A percentile compares a stretch with the other conserved stretches of the same genome.
phyloP scores from a whole-genome alignment of 2,329 filamentous ascomycete genomes.

The Phaeosphaeriaceae sp. region DNA sequence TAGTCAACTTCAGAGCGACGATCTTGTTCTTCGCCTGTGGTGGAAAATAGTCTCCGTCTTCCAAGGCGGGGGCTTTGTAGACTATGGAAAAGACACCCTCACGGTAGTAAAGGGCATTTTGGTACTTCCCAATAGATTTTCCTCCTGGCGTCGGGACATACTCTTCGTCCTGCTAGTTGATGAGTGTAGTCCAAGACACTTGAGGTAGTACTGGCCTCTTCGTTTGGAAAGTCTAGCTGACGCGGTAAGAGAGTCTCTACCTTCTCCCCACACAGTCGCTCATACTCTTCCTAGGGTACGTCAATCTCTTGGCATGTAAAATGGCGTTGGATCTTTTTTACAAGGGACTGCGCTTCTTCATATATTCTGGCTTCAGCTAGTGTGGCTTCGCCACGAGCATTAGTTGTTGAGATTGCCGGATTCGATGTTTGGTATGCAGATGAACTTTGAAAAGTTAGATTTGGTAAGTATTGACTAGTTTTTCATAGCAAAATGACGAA shows the following conservation, averaged over 20 bases:
- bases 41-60: constrained; percentile 41
- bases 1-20: constrained; percentile 85
- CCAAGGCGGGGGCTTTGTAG: constrained; percentile 67
- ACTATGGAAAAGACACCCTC: constrained; percentile 83
- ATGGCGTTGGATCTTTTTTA: constrained; percentile 44
- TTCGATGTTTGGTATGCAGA: constrained; percentile 56
- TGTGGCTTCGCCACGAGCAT: constrained; percentile 66
- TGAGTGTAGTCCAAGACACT: neutral
- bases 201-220: constrained; percentile 22
- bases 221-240: constrained; percentile 31
- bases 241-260: constrained; percentile 23
- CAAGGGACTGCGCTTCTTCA: constrained; percentile 62
- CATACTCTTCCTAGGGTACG: constrained; percentile 42
- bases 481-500: neutral
- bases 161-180: constrained; percentile 31
- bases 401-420: constrained; percentile 53
- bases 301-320: constrained; percentile 15
- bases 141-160: constrained; percentile 43
- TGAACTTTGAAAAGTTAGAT: constrained; percentile 47
- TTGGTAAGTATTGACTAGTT: neutral
- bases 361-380: constrained; percentile 70
- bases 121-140: constrained; percentile 62
- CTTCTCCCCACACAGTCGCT: constrained; percentile 33
- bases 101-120: constrained; percentile 61
- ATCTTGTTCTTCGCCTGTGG: constrained; percentile 37